Percentiles rank a stretch among this genome's conserved stretches.
Evolutionary conservation across 148 eudicot genomes (phyloP).

Genomic region (Arctostaphylos glauca): DNA sequence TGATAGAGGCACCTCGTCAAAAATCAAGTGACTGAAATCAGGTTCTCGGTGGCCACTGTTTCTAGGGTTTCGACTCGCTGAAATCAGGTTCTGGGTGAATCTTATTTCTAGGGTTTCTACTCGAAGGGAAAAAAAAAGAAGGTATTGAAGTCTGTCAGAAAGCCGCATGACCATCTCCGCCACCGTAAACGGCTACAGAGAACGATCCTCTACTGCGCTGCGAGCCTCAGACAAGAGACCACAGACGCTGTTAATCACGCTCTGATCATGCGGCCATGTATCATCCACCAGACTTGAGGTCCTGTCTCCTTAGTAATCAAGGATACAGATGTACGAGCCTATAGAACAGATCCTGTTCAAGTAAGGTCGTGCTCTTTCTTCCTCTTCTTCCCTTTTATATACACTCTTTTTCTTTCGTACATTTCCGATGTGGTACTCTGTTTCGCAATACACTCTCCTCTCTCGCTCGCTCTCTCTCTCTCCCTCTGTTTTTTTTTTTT

Average conservation of each 20-base stretch:
- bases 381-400: no score
- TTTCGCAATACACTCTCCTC: no score
- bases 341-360: no score
- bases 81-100: background rate
- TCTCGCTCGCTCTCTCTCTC: no score
- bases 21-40: no score
- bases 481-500: no score
- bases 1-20: no score
- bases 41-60: no score
- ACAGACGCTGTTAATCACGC: background rate
- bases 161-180: background rate
- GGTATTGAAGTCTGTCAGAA: background rate
- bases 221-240: background rate
- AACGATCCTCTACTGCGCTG: background rate
- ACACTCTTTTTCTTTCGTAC: background rate
- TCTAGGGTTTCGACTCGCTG: no score
- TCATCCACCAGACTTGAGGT: constrained; percentile 11
- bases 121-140: background rate
- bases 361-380: background rate
- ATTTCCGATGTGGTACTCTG: constrained; percentile 2
- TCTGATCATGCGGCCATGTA: background rate
- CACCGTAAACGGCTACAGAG: background rate
- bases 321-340: background rate
- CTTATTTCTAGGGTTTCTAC: background rate
- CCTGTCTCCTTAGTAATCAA: constrained; percentile 10